Evolutionary conservation across 1,139 yeast genomes (phyloP).

Genomic region (Yamadazyma friedrichii): DNA sequence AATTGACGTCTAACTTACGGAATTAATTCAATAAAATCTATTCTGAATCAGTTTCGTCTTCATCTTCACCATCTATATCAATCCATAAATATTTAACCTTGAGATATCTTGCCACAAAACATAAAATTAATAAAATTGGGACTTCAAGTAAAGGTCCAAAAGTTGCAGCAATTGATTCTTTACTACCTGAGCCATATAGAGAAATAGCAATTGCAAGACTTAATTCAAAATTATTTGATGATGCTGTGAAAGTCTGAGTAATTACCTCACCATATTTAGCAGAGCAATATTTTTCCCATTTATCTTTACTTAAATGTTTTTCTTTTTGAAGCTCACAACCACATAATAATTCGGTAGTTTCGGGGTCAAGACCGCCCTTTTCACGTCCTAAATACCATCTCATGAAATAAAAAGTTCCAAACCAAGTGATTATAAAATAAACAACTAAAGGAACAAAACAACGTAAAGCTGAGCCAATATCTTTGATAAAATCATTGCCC

Average conservation of each 20-base stretch:
- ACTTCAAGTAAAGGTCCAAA: slow-evolving; percentile 61
- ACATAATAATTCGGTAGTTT: slow-evolving; percentile 22
- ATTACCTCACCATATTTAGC: slow-evolving; percentile 42
- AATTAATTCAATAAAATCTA: no score
- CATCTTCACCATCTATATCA: slow-evolving; percentile 12
- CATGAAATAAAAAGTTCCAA: slow-evolving; percentile 40
- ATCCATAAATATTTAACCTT: slow-evolving; percentile 24
- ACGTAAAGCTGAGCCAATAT: slow-evolving; percentile 50
- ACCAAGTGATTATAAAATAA: slow-evolving; percentile 52
- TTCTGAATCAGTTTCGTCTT: no score
- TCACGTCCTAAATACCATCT: slow-evolving; percentile 23
- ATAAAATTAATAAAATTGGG: slow-evolving; percentile 46
- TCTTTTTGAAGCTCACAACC: slow-evolving; percentile 34
- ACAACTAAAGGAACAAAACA: slow-evolving; percentile 51
- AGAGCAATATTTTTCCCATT: slow-evolving; percentile 27
- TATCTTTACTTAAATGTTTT: slow-evolving; percentile 12
- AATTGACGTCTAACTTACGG: no score
- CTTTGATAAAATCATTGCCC: slow-evolving; percentile 49
- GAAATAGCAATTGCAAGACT: slow-evolving; percentile 57
- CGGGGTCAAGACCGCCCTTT: background rate
- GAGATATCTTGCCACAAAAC: slow-evolving; percentile 40
- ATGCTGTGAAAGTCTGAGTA: slow-evolving; percentile 58
- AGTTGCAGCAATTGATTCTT: slow-evolving; percentile 59
- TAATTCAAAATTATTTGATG: slow-evolving; percentile 54
- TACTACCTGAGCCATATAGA: slow-evolving; percentile 50